Conservation (phyloP, 192 early-diverging fungal genomes). For the Anaeromyces robustus region DNA sequence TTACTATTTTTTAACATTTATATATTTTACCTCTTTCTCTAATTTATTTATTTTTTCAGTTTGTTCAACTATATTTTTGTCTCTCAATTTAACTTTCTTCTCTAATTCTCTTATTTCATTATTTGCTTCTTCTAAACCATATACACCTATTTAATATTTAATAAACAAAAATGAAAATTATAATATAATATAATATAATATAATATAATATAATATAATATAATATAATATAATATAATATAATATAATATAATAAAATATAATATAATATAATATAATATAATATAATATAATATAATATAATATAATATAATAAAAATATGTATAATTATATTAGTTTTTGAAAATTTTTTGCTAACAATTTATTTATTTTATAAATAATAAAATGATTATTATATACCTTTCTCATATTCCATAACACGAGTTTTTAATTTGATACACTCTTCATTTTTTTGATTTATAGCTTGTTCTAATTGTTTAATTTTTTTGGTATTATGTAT, state of each 20-base stretch:
- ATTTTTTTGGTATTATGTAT: conserved; percentile 11
- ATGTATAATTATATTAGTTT: too few relatives aligned
- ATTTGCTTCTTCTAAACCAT: conserved; percentile 26
- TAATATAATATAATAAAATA: too few relatives aligned
- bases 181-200: too few relatives aligned
- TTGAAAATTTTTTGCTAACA: too few relatives aligned
- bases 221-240: too few relatives aligned
- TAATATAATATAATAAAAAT: too few relatives aligned
- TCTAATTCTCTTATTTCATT: conserved; percentile 27
- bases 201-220: too few relatives aligned
- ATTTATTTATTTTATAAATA: too few relatives aligned
- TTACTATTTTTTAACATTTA: too few relatives aligned
- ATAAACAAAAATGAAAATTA: too few relatives aligned
- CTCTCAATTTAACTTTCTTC: conserved; percentile 11
- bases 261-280: too few relatives aligned
- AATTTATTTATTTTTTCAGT: conserved; percentile 22
- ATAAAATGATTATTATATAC: conserved; percentile 2
- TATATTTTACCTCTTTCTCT: conserved; percentile 12
- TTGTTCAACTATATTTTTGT: conserved; percentile 19
- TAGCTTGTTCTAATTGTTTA: conserved; percentile 10
- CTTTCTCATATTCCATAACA: conserved; percentile 23
- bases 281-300: too few relatives aligned
- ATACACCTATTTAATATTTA: conserved; percentile 24
- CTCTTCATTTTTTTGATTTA: conserved; percentile 23
- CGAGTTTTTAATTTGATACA: conserved; percentile 14